These are phyloP conservation scores for Diaporthe citri DNA, from an alignment of 2,329 filamentous ascomycete genomes.

Conservation along the genomic window DNA sequence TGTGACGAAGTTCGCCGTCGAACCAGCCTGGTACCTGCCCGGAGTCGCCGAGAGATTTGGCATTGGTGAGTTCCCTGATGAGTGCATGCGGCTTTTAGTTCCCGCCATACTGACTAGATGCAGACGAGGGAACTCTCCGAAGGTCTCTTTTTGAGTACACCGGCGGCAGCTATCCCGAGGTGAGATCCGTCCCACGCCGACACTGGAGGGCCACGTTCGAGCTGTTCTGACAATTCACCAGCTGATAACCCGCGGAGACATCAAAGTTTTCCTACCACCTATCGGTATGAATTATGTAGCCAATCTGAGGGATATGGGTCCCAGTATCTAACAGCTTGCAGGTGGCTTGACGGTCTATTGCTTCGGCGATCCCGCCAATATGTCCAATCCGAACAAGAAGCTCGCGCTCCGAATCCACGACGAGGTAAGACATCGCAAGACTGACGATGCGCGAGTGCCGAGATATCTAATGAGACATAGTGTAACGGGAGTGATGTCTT, in stretches of 20 bases:
- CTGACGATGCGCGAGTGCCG: neutral
- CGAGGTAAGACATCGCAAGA: slow-evolving; percentile 59
- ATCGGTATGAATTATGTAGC: slow-evolving; percentile 69
- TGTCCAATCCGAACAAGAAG: slow-evolving; percentile 85
- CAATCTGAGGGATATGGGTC: neutral
- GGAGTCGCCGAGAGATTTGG: slow-evolving; percentile 93
- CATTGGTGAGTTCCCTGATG: slow-evolving; percentile 69
- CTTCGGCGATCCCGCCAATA: slow-evolving; percentile 94
- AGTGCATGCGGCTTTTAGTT: slow-evolving; percentile 24
- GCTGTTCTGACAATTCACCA: slow-evolving; percentile 47
- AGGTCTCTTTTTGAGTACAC: slow-evolving; percentile 94
- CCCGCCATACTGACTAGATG: slow-evolving; percentile 45
- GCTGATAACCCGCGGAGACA: slow-evolving; percentile 92
- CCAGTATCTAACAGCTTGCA: slow-evolving; percentile 48
- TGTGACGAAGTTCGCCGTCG: slow-evolving; percentile 96
- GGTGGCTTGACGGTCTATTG: slow-evolving; percentile 95
- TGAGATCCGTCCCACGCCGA: slow-evolving; percentile 47
- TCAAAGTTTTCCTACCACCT: slow-evolving; percentile 95
- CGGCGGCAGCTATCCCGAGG: slow-evolving; percentile 94
- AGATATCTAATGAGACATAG: slow-evolving; percentile 47
- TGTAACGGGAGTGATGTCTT: slow-evolving; percentile 99
- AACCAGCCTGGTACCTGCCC: slow-evolving; percentile 91
- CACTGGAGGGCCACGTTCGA: slow-evolving; percentile 35
- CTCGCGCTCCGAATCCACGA: slow-evolving; percentile 87
- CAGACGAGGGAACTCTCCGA: slow-evolving; percentile 87